A percentile compares a stretch with the other conserved stretches of the same genome.
phyloP scores from a whole-genome alignment of 495 filamentous ascomycete species.

The Apodospora peruviana region DNA sequence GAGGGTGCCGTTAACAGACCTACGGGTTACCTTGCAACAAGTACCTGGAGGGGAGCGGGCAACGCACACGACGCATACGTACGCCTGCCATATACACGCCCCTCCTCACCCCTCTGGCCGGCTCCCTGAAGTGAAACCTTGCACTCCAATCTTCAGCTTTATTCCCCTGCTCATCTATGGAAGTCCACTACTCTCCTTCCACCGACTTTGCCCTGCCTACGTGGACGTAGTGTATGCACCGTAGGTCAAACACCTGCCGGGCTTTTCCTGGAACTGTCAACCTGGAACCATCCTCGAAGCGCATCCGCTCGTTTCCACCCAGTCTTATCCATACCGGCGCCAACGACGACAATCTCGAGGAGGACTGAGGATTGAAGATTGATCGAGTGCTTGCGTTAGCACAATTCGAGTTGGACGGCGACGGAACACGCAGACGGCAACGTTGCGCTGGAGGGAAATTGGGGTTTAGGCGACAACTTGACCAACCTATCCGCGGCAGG shows the following conservation, averaged over 20 bases:
- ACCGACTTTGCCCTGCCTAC: constrained; percentile 6
- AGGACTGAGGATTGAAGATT: neutral
- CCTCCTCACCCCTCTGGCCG: constrained; percentile 6
- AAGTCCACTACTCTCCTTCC: constrained; percentile 10
- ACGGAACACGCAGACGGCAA: constrained; percentile 2
- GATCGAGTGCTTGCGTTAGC: neutral
- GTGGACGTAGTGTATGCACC: constrained; percentile 3
- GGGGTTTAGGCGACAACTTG: constrained; percentile 15
- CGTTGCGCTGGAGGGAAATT: constrained; percentile 19
- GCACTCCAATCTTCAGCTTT: constrained; percentile 22
- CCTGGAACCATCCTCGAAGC: constrained; percentile 11
- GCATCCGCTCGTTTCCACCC: constrained; percentile 9
- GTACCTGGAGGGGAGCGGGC: too few relatives aligned
- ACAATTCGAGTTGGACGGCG: neutral
- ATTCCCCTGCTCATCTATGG: constrained; percentile 16
- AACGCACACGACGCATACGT: constrained; percentile 8
- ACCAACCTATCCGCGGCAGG: constrained; percentile 1
- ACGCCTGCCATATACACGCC: constrained; percentile 8
- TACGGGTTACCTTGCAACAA: too few relatives aligned
- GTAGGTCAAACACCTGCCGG: constrained; percentile 5
- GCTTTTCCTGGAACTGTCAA: constrained; percentile 9
- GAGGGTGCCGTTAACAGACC: constrained; percentile 11
- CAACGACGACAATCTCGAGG: neutral
- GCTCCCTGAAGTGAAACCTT: constrained; percentile 20
- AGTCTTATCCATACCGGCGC: constrained; percentile 5